Conservation (phyloP, 345 rosid genomes). For the Gossypium rotundifolium region DNA sequence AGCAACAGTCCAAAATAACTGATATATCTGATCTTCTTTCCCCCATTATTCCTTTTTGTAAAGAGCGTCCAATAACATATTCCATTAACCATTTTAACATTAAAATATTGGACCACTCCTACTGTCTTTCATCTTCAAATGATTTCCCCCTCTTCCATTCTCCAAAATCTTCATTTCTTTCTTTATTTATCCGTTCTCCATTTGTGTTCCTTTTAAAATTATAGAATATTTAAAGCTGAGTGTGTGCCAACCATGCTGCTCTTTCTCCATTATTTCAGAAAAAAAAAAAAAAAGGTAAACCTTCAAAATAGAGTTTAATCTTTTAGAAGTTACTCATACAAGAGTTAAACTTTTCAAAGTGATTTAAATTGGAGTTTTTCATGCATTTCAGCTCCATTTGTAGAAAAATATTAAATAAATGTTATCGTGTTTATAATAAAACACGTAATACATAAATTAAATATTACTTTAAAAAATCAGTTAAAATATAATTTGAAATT, state of each 20-base stretch:
- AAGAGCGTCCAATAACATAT: background rate
- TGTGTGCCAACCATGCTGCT: background rate
- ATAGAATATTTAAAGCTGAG: background rate
- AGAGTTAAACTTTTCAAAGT: too few species aligned
- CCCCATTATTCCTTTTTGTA: background rate
- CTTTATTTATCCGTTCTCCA: background rate
- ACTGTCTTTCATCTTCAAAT: slow-evolving; percentile 6
- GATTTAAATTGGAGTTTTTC: too few species aligned
- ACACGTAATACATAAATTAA: too few species aligned
- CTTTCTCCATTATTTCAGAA: too few species aligned
- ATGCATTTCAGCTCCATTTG: too few species aligned
- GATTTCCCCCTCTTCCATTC: slow-evolving; percentile 18
- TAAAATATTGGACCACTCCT: slow-evolving; percentile 15
- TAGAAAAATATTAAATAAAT: too few species aligned
- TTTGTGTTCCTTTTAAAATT: background rate
- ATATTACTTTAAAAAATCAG: too few species aligned
- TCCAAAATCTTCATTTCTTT: slow-evolving; percentile 14
- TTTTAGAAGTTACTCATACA: too few species aligned
- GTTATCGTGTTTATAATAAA: too few species aligned
- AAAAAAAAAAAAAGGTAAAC: too few species aligned
- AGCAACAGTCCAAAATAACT: slow-evolving; percentile 7
- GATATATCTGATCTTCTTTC: background rate
- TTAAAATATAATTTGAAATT: too few species aligned
- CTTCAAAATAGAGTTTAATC: too few species aligned
- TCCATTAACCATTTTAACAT: background rate